Base-by-base conservation (phyloP, 352 stramenopile species). In the Pythium vanterpoolii region DNA sequence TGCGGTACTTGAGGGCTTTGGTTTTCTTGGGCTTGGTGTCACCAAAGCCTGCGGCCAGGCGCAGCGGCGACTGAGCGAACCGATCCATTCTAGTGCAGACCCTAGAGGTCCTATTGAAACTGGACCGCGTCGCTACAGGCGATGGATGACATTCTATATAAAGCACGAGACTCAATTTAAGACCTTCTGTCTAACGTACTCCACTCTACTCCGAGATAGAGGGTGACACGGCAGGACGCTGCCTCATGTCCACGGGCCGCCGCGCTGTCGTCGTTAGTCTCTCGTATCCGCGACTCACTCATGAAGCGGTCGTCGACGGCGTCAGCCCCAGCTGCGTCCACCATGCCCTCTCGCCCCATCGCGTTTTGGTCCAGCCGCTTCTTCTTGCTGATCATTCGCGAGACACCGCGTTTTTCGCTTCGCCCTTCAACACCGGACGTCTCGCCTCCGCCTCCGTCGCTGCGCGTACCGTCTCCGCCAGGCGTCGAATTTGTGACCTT, bases 351-450 rank as follows among this genome's bases (percentile, higher is more conserved):
- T 8, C 60, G 54, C 4, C 68, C 79, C 1, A 87, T 90, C 40
- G 81, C 87, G 65, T 87, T 90, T 50, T 53, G 83, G 13, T 72
- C 77, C 0, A 40, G 47, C 36, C 56, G 64, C 28, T 89, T 90
- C 47, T 90, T 77, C 58, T 71, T 88, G 8, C 47, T 87, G 27
- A 53, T 85, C 4, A 30, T 82, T 33, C 72, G 54, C 9, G 77
- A 87, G 38, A 72, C 68, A 30, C 50, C 60, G 10, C 39, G 49
- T 6, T 36, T 60, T 52, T 14, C 59, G 55, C 38, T 72, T 45
- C 0, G 40, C 75, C 26, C 28, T 51, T 27, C 27, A 23, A 39
- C n/a, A 11, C 1, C 3, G 21, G 13, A 1, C 13, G 14, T 19
- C 19, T n/a, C n/a, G 21, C 33, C 14, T 26, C 26, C 26, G 8